Evolutionary conservation across 2,329 filamentous ascomycete genomes (phyloP).

Genomic region (Lanzia echinophila): DNA sequence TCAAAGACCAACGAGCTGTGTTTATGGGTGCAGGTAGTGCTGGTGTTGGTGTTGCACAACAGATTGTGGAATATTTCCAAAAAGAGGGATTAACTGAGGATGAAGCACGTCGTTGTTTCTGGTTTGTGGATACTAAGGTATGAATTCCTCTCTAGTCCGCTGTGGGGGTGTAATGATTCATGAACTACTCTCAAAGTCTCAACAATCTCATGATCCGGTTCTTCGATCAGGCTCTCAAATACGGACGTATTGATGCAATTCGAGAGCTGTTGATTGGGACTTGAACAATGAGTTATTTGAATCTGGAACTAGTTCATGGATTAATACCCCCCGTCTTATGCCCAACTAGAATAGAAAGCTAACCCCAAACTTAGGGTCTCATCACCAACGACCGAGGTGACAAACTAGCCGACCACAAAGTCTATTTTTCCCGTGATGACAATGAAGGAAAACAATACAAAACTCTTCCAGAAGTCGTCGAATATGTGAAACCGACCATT

Average conservation of each 20-base stretch:
- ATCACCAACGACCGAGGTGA: constrained; percentile 65
- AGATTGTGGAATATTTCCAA: constrained; percentile 69
- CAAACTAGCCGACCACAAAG: constrained; percentile 59
- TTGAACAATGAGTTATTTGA: too few species aligned
- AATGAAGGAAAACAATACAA: constrained; percentile 41
- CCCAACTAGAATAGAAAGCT: background rate
- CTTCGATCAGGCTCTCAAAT: too few species aligned
- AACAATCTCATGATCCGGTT: too few species aligned
- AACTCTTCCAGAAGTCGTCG: constrained; percentile 59
- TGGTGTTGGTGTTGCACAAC: constrained; percentile 78
- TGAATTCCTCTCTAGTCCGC: background rate
- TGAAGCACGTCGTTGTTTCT: constrained; percentile 62
- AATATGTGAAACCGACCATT: constrained; percentile 68
- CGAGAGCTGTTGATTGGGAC: too few species aligned
- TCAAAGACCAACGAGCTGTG: constrained; percentile 64
- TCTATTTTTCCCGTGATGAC: constrained; percentile 34
- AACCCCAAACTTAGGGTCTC: constrained; percentile 44
- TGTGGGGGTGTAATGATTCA: too few species aligned
- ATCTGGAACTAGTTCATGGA: too few species aligned
- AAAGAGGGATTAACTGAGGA: constrained; percentile 61
- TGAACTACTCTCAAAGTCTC: too few species aligned
- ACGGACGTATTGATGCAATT: too few species aligned
- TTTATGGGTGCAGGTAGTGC: constrained; percentile 78
- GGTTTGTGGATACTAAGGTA: constrained; percentile 59
- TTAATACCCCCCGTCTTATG: too few species aligned